Base-by-base conservation (phyloP, 345 rosid genomes). In the Noccaea caerulescens region DNA sequence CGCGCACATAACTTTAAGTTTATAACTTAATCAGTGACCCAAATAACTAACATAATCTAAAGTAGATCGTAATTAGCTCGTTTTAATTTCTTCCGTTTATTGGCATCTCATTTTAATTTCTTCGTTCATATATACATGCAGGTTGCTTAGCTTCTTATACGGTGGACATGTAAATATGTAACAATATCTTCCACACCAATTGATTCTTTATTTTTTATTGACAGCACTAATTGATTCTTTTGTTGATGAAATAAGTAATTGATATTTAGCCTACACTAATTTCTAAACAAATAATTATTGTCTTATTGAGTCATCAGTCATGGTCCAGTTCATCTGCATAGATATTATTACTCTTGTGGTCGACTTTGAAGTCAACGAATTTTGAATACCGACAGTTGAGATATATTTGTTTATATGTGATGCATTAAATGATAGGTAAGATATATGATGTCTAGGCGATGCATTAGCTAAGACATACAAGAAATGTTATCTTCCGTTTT, bases 281-380 rank as follows among this genome's bases (percentile, higher is more conserved):
- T 7, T 52, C 33, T 6, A 30, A 20, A 72, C 18, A 25, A 44
- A 63, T 44, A 38, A 37, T 6, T 27, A 10, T 56, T 55, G 52
- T 27, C 44, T 72, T 65, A 38, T 38, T 46, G 71, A 49, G 18
- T 66, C n/a, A 39, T 58, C 32, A 49, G 18, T 66, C n/a, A 39
- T 58, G 39, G 77, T 41, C 55, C 45, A 66, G 66, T 39, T 41
- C 75, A 50, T 30, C 34, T 11, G 43, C 52, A 11, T 50, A 69
- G 32, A 58, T 47, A 42, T 61, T 47, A 42, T 61, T 37, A 65
- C 8, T 68, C 10, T 44, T 45, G 4, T 6, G 18, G 14, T 69
- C 57, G 45, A 63, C 66, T 66, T 50, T 41, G 0, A 66, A 73
- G 72, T 58, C 77, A 58, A 66, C 67, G 33, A 16, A 50, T n/a